Conservation (phyloP, 2,329 filamentous ascomycete species). For the Pyrenochaeta sp. region DNA sequence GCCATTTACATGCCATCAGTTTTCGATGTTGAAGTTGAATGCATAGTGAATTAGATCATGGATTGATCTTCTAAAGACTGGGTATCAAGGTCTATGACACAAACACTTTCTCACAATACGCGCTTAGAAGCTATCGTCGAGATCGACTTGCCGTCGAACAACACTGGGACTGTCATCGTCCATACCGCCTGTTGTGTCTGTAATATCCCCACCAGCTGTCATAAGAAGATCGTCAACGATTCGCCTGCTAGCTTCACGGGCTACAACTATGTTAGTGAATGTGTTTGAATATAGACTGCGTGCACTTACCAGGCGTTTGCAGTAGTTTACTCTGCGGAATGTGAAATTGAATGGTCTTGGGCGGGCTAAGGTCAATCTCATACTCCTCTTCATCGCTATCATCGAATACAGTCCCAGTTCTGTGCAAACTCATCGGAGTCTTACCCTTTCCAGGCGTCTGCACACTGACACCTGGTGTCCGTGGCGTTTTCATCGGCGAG, state of each 20-base stretch:
- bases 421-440: slow-evolving; percentile 60
- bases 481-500: slow-evolving; percentile 70
- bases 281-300: too few species aligned
- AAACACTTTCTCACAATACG: background rate
- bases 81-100: background rate
- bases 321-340: slow-evolving; percentile 78
- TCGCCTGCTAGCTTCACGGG: slow-evolving; percentile 79
- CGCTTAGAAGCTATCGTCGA: slow-evolving; percentile 58
- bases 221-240: slow-evolving; percentile 83
- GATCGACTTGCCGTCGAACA: slow-evolving; percentile 53
- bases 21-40: background rate
- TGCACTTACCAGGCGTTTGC: slow-evolving; percentile 77
- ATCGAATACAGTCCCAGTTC: slow-evolving; percentile 65
- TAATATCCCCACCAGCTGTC: slow-evolving; percentile 72
- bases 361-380: slow-evolving; percentile 75
- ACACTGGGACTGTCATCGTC: slow-evolving; percentile 60
- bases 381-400: slow-evolving; percentile 74
- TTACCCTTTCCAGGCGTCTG: slow-evolving; percentile 69
- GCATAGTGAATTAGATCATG: slow-evolving; percentile 17
- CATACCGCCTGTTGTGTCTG: slow-evolving; percentile 55
- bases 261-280: slow-evolving; percentile 51
- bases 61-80: background rate
- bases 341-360: slow-evolving; percentile 91
- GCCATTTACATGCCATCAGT: background rate
- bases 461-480: slow-evolving; percentile 86